phyloP scores from a whole-genome alignment of 495 filamentous ascomycete species.

The Letharia lupina region DNA sequence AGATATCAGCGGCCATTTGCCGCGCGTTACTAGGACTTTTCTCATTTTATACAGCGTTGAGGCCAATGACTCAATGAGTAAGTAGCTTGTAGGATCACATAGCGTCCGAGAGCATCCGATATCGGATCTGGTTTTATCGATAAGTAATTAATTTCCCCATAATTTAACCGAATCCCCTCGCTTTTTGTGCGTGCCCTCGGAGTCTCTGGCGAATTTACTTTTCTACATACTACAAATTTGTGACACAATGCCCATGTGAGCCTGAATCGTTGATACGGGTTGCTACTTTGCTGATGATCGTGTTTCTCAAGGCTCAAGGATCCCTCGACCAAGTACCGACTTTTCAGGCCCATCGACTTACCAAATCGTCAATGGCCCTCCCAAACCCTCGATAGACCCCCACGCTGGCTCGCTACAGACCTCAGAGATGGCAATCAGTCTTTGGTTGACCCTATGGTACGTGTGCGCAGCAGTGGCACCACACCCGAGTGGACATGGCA shows the following conservation, averaged over 20 bases:
- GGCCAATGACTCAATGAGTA: no score
- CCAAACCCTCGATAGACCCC: slow-evolving; percentile 67
- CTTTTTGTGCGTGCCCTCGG: no score
- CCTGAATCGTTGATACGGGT: no score
- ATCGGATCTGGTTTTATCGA: not conserved
- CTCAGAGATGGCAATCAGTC: slow-evolving; percentile 84
- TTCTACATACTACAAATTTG: not conserved
- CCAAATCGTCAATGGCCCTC: slow-evolving; percentile 87
- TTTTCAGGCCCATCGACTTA: slow-evolving; percentile 66
- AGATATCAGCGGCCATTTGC: no score
- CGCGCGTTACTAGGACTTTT: no score
- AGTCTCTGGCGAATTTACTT: not conserved
- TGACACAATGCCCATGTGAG: slow-evolving; percentile 14
- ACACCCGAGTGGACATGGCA: not conserved
- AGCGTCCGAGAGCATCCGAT: not conserved
- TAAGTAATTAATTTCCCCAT: not conserved
- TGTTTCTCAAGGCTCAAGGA: slow-evolving; percentile 68
- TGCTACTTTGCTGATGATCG: not conserved
- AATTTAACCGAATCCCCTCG: not conserved
- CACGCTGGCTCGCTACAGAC: slow-evolving; percentile 80
- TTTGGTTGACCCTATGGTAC: slow-evolving; percentile 81
- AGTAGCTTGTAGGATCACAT: no score
- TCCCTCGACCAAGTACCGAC: slow-evolving; percentile 85
- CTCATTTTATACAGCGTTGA: no score
- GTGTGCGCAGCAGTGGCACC: slow-evolving; percentile 12